A percentile compares a stretch with the other conserved stretches of the same genome.
phyloP scores from a whole-genome alignment of 108 stramenopile species.

The Cylindrotheca closterium region DNA sequence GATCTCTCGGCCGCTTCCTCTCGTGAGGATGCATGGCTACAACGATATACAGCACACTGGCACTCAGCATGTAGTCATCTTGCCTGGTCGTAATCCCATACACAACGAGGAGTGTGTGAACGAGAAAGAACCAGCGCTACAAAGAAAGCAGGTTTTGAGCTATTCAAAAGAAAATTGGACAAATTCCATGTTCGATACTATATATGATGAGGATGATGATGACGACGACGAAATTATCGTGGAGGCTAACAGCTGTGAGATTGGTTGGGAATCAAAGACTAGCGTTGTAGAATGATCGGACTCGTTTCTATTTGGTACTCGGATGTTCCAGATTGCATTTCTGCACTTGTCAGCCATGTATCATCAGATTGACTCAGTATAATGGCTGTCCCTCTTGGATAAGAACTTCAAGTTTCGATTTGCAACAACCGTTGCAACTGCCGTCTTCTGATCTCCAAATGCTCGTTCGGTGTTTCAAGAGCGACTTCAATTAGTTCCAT shows the following conservation, averaged over 20 bases:
- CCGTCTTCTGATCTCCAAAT: slow-evolving; percentile 55
- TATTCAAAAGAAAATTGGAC: too few species aligned
- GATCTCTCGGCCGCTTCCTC: too few species aligned
- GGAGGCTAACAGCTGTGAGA: background rate
- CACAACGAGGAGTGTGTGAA: too few species aligned
- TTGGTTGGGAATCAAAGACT: slow-evolving; percentile 6
- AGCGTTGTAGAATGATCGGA: too few species aligned
- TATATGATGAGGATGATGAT: slow-evolving; percentile 21
- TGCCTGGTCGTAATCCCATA: too few species aligned
- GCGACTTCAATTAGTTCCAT: slow-evolving; percentile 60
- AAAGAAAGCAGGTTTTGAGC: too few species aligned
- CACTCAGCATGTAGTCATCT: too few species aligned
- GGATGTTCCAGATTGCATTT: background rate
- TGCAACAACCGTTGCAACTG: slow-evolving; percentile 52
- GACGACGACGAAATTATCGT: slow-evolving; percentile 11
- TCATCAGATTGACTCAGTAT: background rate
- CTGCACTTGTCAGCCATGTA: background rate
- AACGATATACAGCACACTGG: too few species aligned
- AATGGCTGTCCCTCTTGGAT: too few species aligned
- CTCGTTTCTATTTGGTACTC: background rate
- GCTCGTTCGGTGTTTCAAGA: slow-evolving; percentile 41
- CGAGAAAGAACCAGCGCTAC: too few species aligned
- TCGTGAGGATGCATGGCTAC: too few species aligned
- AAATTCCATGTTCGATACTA: slow-evolving; percentile 22
- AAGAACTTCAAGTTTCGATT: too few species aligned